Evolutionary conservation across 345 rosid genomes (phyloP).

Genomic region (Chamaenerion angustifolium): DNA sequence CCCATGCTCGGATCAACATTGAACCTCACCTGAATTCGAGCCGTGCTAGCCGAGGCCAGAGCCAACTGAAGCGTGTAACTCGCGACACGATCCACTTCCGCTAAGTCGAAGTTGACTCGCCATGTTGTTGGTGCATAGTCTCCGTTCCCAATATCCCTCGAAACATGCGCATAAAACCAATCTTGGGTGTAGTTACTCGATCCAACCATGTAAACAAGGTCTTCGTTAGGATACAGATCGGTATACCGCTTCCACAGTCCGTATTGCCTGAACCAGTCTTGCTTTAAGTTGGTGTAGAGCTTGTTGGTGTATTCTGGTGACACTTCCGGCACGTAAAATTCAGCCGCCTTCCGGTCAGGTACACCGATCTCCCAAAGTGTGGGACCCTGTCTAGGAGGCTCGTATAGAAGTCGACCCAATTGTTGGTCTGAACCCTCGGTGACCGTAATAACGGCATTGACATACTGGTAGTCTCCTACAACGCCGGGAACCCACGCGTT

Average conservation of each 20-base stretch:
- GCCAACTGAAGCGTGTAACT: constrained; percentile 27
- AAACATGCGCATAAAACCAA: constrained; percentile 24
- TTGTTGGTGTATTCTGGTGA: constrained; percentile 12
- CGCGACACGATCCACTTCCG: constrained; percentile 1
- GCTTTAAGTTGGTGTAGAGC: constrained; percentile 7
- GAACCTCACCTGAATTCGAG: constrained; percentile 4
- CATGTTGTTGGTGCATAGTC: constrained; percentile 21
- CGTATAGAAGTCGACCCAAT: constrained; percentile 9
- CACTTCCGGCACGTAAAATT: constrained; percentile 19
- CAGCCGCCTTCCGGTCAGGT: constrained; percentile 23
- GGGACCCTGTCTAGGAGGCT: constrained; percentile 27
- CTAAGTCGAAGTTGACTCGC: constrained; percentile 18
- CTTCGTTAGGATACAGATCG: constrained; percentile 20
- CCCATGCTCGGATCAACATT: neutral
- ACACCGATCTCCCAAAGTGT: constrained; percentile 32
- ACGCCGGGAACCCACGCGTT: constrained; percentile 27
- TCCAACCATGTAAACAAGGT: constrained; percentile 18
- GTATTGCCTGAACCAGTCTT: constrained; percentile 23
- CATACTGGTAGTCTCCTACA: constrained; percentile 20
- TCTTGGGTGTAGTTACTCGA: constrained; percentile 15
- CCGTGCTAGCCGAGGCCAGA: constrained; percentile 14
- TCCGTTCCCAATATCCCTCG: constrained; percentile 2
- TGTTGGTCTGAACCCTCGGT: constrained; percentile 10
- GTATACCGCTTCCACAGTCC: constrained; percentile 29
- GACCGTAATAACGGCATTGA: constrained; percentile 2